Evolutionary conservation across 345 rosid genomes (phyloP).

Genomic region (Orychophragmus violaceus): DNA sequence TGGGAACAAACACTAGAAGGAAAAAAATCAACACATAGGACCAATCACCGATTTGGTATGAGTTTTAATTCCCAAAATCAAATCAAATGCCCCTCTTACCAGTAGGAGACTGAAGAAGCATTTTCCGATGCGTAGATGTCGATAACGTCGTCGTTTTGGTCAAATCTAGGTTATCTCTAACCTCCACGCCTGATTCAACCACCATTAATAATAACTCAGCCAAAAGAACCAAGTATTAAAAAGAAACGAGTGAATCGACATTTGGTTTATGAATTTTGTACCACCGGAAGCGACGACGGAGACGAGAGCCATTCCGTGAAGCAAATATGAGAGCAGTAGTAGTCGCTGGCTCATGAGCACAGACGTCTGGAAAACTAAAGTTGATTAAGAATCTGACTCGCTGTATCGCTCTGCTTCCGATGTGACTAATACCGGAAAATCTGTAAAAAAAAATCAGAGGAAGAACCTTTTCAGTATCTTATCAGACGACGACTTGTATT

Average conservation of each 20-base stretch:
- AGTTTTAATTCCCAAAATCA: background rate
- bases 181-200: conserved; percentile 6
- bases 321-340: background rate
- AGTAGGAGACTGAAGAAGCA: conserved; percentile 34
- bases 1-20: background rate
- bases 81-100: conserved; percentile 27
- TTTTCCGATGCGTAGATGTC: conserved; percentile 41
- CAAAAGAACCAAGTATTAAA: background rate
- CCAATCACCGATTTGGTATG: conserved; percentile 8
- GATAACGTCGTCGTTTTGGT: conserved; percentile 10
- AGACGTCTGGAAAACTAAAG: background rate
- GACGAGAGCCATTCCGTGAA: conserved; percentile 14
- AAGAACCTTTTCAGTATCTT: background rate
- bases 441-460: conserved; percentile 6
- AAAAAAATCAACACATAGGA: background rate
- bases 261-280: background rate
- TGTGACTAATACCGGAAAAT: conserved; percentile 13
- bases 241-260: background rate
- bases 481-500: conserved; percentile 3
- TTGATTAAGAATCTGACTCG: background rate
- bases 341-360: conserved; percentile 17
- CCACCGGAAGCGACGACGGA: background rate
- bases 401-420: background rate
- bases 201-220: background rate
- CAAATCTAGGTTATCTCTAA: background rate